A percentile compares a stretch with the other conserved stretches of the same genome.
These are phyloP conservation scores for Cruciata laevipes DNA, from an alignment of 257 asterid species.

Conservation along the genomic window DNA sequence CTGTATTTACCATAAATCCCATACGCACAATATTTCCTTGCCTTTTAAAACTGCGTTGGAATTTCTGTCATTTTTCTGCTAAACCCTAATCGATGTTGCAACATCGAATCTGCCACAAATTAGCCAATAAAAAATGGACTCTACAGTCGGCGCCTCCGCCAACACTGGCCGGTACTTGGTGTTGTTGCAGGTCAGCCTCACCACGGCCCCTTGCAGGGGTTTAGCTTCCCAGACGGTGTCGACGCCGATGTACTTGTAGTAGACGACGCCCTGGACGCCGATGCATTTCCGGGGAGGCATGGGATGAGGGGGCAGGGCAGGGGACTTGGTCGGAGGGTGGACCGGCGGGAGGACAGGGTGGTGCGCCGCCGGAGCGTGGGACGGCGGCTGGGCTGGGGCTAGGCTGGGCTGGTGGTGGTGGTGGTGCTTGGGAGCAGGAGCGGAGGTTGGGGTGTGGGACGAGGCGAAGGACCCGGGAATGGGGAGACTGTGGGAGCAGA, in stretches of 20 bases:
- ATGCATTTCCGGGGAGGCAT: not conserved
- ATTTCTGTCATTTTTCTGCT: too few species aligned
- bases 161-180: not conserved
- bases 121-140: too few species aligned
- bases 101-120: too few species aligned
- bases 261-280: not conserved
- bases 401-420: not conserved
- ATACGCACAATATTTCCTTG: too few species aligned
- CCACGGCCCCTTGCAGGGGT: not conserved
- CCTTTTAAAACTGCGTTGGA: too few species aligned
- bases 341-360: not conserved
- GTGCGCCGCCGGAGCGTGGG: not conserved
- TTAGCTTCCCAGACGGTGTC: not conserved
- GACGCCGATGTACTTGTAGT: not conserved
- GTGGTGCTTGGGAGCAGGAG: not conserved
- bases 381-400: not conserved
- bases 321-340: not conserved
- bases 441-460: not conserved
- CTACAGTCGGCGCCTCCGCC: not conserved
- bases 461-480: not conserved
- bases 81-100: too few species aligned
- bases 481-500: not conserved
- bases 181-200: not conserved
- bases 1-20: too few species aligned
- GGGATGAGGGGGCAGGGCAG: not conserved